Conservation (phyloP, 1,284 basidiomycete species). For the Moniliophthora roreri region DNA sequence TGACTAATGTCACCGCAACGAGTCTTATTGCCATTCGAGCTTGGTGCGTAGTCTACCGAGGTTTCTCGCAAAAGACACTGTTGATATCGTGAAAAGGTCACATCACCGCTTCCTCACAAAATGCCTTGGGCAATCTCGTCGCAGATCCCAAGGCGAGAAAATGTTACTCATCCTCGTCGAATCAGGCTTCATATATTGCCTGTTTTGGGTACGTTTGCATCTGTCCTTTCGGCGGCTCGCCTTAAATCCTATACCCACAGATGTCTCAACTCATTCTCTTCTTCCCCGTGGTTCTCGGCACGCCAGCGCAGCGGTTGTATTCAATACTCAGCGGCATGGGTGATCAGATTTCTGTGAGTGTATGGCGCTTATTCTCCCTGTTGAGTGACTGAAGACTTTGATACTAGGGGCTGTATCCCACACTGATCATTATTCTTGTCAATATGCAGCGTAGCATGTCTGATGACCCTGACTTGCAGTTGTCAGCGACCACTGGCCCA, state of each 20-base stretch:
- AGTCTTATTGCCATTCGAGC: conserved; percentile 7
- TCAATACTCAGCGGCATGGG: conserved; percentile 4
- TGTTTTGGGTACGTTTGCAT: conserved; percentile 7
- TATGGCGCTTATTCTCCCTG: no score
- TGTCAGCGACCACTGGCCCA: no score
- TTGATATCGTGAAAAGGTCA: not conserved
- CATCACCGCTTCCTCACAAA: not conserved
- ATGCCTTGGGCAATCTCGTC: not conserved
- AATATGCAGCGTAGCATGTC: no score
- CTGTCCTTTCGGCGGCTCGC: not conserved
- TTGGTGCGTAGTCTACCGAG: not conserved
- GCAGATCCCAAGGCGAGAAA: conserved; percentile 2
- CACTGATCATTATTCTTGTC: no score
- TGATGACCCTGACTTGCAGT: no score
- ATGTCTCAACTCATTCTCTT: conserved; percentile 10
- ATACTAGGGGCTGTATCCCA: no score
- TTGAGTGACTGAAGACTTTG: no score
- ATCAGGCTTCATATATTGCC: conserved; percentile 11
- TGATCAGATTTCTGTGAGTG: conserved; percentile 11
- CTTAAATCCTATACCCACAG: not conserved
- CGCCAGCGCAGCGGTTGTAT: not conserved
- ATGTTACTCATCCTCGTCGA: conserved; percentile 10
- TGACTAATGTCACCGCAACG: conserved; percentile 6
- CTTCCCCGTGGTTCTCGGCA: not conserved
- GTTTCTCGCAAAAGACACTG: no score